Evolutionary conservation across 208 protist species (phyloP), one percentile per base, ranked within the genome.

Genomic region (Naegleria fowleri): DNA sequence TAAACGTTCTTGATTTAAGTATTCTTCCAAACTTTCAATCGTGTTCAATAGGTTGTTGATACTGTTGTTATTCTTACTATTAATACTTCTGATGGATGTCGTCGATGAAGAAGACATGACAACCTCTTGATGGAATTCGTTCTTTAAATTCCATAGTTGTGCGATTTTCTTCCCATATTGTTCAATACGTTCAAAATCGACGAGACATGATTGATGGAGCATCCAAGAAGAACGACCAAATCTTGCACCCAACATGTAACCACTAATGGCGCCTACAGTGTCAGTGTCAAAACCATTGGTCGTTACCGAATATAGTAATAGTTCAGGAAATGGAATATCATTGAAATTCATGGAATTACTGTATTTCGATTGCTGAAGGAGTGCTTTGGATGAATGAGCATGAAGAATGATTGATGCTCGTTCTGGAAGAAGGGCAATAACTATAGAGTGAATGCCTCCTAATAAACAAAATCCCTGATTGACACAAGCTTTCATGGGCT

Each of bases 381-480:
- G 43, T 36, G 29, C 29, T 79, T 79, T 79, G 29, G 16, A 29
- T 36, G 29, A 3, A 79, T 79, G 67, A 36, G 29, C 16, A 36
- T 25, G 0, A 0, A 36, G 36, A 79, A 79, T 79, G 36, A 79
- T 79, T 15, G 6, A 13, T 36, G 67, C 4, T 36, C n/a, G 19
- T 79, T 79, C 67, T 36, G 67, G 67, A 11, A 79, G 19, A 36
- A 79, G 6, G 0, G 29, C 19, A 79, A 9, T 13, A 36, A 29
- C 16, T 2, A 79, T 36, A 2, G 25, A 79, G n/a, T 79, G 67
- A 36, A 79, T 36, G 1, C 67, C 67, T 36, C 67, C 67, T 9
- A 79, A 79, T 25, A 79, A 33, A 79, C 67, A 79, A 33, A 79
- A 79, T 36, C 67, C 67, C 36, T 79, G 67, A 79, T 79, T 79